These are phyloP conservation scores for Chaetomiaceae sp. DNA, from an alignment of 2,329 filamentous ascomycete species.

Conservation along the genomic window DNA sequence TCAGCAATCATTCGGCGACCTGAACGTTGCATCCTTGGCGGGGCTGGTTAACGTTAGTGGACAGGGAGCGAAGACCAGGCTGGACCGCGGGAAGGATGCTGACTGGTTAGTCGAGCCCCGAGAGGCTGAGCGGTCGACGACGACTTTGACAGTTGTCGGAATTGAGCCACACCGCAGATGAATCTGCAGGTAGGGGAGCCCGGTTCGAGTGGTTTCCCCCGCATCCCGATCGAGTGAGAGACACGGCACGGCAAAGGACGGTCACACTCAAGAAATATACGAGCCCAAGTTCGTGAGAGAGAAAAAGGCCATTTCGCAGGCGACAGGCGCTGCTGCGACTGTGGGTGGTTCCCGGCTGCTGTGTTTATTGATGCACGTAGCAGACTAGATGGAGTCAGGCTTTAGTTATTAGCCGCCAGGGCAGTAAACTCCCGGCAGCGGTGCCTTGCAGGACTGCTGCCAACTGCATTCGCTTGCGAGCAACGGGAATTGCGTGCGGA, in stretches of 20 bases:
- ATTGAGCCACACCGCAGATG: slow-evolving; percentile 21
- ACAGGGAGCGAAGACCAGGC: slow-evolving; percentile 6
- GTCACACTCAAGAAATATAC: slow-evolving; percentile 3
- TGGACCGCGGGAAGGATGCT: slow-evolving; percentile 5
- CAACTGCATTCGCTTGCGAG: not conserved
- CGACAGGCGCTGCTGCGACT: slow-evolving; percentile 2
- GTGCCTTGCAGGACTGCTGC: slow-evolving; percentile 9
- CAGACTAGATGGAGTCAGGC: too few species aligned
- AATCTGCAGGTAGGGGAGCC: slow-evolving; percentile 4
- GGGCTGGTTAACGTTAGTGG: slow-evolving; percentile 13
- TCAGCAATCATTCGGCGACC: not conserved
- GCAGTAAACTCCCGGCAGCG: slow-evolving; percentile 5
- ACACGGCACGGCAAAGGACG: slow-evolving; percentile 7
- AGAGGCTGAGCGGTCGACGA: slow-evolving; percentile 12
- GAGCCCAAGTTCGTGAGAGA: slow-evolving; percentile 5
- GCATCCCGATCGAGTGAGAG: slow-evolving; percentile 6
- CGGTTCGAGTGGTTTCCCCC: slow-evolving; percentile 2
- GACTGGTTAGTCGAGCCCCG: slow-evolving; percentile 8
- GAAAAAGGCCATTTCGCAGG: not conserved
- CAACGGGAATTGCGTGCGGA: not conserved
- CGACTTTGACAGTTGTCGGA: not conserved
- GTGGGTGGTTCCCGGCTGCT: not conserved
- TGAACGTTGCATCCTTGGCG: slow-evolving; percentile 18
- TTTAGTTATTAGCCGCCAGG: slow-evolving; percentile 2
- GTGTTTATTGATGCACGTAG: not conserved